Conservation (phyloP, 2,329 filamentous ascomycete species). For the Chaetomiaceae sp. region DNA sequence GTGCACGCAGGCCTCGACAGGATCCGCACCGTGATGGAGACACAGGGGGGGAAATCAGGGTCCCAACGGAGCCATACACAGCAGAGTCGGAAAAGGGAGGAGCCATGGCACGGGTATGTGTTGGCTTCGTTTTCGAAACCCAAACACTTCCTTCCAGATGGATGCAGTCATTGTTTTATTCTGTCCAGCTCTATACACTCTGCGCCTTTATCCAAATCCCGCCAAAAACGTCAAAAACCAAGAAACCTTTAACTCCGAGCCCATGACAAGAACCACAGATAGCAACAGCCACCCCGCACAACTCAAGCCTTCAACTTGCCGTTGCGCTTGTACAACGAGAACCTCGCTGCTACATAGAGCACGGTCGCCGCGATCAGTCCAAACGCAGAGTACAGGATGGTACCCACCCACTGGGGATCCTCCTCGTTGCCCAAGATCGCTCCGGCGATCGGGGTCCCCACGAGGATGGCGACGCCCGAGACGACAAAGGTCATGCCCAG, state of each 20-base stretch:
- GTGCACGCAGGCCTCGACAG: no score
- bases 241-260: background rate
- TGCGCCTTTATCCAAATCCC: no score
- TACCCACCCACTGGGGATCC: conserved; percentile 30
- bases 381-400: conserved; percentile 31
- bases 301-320: conserved; percentile 20
- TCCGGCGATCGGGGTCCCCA: conserved; percentile 47
- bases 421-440: conserved; percentile 36
- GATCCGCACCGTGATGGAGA: no score
- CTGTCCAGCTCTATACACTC: no score
- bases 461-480: conserved; percentile 45
- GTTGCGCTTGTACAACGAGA: conserved; percentile 25
- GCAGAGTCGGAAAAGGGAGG: no score
- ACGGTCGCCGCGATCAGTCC: conserved; percentile 28
- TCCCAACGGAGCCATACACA: no score
- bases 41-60: no score
- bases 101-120: no score
- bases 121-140: no score
- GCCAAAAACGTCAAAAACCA: no score
- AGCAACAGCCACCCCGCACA: background rate
- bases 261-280: background rate
- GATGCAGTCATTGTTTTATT: no score
- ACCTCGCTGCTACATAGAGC: conserved; percentile 23
- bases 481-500: conserved; percentile 39
- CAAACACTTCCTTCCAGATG: no score